Base-by-base conservation (phyloP, 148 eudicot genomes). In the Polygonum maritimum region DNA sequence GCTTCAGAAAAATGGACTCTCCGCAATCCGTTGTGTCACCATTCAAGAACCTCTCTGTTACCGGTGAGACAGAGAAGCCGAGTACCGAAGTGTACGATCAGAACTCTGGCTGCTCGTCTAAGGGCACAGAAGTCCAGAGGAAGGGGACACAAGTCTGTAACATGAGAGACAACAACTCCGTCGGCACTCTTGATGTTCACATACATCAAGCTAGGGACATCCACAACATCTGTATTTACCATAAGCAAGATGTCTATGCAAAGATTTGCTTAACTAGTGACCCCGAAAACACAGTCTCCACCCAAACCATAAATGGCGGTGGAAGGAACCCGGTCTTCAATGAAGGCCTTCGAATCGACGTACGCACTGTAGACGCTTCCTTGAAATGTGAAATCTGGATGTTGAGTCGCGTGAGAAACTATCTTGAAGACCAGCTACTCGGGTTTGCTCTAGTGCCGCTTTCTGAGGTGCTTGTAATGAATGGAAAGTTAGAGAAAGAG, bases 181-280 rank as follows among this genome's bases (percentile, higher is more conserved):
- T 89, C 7, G 99, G 99, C 40, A 82, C 79, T 73, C 86, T 95
- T 63, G 92, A 92, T 80, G 96, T 95, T 39, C 85, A 83, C 77
- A 84, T 95, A 54, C 96, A 95, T 80, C 93, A 89, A 62, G 99
- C 99, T 31, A 83, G 96, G 65, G 92, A 92, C 78, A 92, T 95
- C 78, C 97, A 92, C 73, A 95, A 95, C 88, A 92, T 95, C 76
- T 95, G 97, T 79, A 95, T 95, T 77, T 95, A 95, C 84, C 97
- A 90, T 47, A 92, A 95, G 79, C 99, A 95, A 87, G 99, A 95
- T 80, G 99, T 92, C 74, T 95, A 95, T 75, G 99, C 99, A 57
- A 95, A 95, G 84, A 80, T 95, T 77, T 90, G 88, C 82, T 88
- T 95, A 67, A 95, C 97, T 1, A 87, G 86, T 70, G 92, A 95